Base-by-base conservation (phyloP, 257 asterid genomes). In the Jaltomata sinuosa region DNA sequence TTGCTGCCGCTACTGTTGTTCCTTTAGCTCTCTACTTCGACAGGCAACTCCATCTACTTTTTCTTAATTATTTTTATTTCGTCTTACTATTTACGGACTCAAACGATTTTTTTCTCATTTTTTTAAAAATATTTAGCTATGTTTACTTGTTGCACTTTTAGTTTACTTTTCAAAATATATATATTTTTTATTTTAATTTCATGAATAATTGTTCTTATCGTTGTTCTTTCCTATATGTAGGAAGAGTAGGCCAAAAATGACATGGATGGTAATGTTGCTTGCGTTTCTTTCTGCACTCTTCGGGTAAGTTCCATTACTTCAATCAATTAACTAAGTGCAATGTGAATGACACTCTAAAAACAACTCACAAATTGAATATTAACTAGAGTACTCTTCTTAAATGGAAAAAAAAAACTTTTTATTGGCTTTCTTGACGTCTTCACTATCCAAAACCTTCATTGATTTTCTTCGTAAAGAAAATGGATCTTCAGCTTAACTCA, bases 11-110 rank as follows among this genome's bases (percentile, higher is more conserved):
- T 7, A 79, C 91, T 2, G 84, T 92, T 52, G 42, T 84, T 25
- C 98, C 98, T 52, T 88, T 94, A 57, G 97, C 98, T 52, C 92
- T 93, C 36, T 52, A 83, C 69, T 9, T 91, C 4, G 95, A 94
- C 21, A 91, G 97, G 97, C 87, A 32, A 25, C 16, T 18, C 14
- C 5, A 2, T 65, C 3, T 29, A 27, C 21, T 65, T 65, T n/a
- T 31, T 6, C 6, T 7, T 18, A 18, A 18, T 16, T 18, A 53
- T 53, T 53, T 50, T 18, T 53, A 18, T 2, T 11, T 49, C 2
- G 0, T 16, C 9, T 29, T 62, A n/a, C 0, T 11, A 4, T 25
- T 25, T 38, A 38, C 42, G 11, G 16, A 57, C 16, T 57, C 8
- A 1, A 57, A 57, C 1, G 22, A 10, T n/a, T 55, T n/a, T 21